A percentile compares a stretch with the other conserved stretches of the same genome.
phyloP scores from a whole-genome alignment of 805 yeast genomes.

The Candida jianshihensis region DNA sequence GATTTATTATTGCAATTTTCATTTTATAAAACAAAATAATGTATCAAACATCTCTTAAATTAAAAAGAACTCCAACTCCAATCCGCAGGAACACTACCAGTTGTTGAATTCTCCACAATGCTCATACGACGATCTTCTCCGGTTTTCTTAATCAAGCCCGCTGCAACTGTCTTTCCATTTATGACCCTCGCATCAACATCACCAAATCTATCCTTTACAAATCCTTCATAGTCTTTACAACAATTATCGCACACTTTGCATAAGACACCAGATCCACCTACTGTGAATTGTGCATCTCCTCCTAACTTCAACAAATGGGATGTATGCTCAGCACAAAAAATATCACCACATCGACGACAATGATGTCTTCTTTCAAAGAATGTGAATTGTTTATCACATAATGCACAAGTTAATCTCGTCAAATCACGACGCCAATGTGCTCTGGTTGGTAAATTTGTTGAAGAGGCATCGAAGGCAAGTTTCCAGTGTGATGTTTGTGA shows the following conservation, averaged over 20 bases:
- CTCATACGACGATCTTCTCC: slow-evolving; percentile 23
- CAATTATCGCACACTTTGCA: slow-evolving; percentile 69
- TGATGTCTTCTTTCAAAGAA: slow-evolving; percentile 77
- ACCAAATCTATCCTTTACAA: slow-evolving; percentile 27
- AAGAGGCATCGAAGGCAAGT: slow-evolving; percentile 20
- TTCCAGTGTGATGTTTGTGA: slow-evolving; percentile 23
- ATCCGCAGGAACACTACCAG: slow-evolving; percentile 58
- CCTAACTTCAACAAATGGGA: slow-evolving; percentile 48
- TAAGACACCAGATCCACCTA: slow-evolving; percentile 60
- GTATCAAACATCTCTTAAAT: slow-evolving; percentile 2
- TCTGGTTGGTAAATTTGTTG: slow-evolving; percentile 30
- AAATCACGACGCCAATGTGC: slow-evolving; percentile 74
- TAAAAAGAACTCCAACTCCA: slow-evolving; percentile 78
- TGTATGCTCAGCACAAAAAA: slow-evolving; percentile 67
- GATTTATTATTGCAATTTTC: too few species aligned
- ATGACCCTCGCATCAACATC: slow-evolving; percentile 2
- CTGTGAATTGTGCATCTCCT: slow-evolving; percentile 54
- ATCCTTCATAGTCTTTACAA: slow-evolving; percentile 50
- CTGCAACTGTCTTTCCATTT: slow-evolving; percentile 2
- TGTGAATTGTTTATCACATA: slow-evolving; percentile 64
- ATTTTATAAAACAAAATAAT: too few species aligned
- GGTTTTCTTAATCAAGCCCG: background rate
- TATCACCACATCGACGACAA: slow-evolving; percentile 80
- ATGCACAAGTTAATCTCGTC: slow-evolving; percentile 53
- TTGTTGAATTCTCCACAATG: slow-evolving; percentile 4